Percentiles rank a stretch among this genome's conserved stretches.
phyloP scores from a whole-genome alignment of 306 rosid species.

The Dryas octopetala region DNA sequence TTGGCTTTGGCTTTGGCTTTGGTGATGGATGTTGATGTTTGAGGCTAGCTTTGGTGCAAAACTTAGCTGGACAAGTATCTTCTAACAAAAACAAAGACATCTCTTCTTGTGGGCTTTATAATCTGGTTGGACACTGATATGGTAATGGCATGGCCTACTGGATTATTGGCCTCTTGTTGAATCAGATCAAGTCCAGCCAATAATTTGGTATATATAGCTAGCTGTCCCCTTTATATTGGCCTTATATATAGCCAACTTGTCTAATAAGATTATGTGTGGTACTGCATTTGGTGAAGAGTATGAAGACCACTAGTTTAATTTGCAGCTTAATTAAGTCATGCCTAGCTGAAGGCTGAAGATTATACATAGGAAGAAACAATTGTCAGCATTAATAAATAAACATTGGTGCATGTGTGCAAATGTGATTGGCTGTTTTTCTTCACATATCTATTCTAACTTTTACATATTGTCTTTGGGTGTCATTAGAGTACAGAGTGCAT shows the following conservation, averaged over 20 bases:
- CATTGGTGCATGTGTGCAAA: no score
- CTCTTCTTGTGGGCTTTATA: neutral
- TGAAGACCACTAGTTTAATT: no score
- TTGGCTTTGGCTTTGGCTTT: neutral
- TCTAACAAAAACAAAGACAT: neutral
- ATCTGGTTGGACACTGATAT: neutral
- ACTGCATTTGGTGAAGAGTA: neutral
- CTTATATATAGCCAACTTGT: neutral
- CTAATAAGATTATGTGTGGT: neutral
- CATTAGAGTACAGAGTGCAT: no score
- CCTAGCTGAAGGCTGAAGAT: no score
- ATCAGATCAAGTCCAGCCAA: neutral
- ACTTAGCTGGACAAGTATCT: slow-evolving; percentile 8
- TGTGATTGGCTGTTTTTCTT: no score
- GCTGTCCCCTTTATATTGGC: neutral
- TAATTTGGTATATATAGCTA: neutral
- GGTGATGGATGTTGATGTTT: slow-evolving; percentile 20
- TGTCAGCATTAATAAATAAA: no score
- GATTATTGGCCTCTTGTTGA: neutral
- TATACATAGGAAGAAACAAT: no score
- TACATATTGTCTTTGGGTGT: no score
- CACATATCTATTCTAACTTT: no score
- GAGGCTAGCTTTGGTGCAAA: slow-evolving; percentile 9
- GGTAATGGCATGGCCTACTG: neutral
- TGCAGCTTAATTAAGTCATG: no score